Evolutionary conservation across 176 grass and related monocot genomes (phyloP).

Genomic region (Oryza coarctata): DNA sequence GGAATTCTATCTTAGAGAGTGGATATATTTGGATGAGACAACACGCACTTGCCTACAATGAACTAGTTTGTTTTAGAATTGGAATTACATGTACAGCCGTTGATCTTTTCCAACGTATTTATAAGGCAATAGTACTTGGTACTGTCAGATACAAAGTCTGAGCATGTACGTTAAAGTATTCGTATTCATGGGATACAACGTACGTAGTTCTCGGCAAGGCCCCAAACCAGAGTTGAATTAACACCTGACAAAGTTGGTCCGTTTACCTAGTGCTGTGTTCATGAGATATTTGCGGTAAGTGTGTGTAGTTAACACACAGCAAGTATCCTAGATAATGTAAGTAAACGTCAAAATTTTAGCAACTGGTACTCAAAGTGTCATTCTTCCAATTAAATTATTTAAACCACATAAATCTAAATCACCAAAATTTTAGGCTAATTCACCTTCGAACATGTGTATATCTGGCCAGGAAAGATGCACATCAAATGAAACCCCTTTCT

Average conservation of each 20-base stretch:
- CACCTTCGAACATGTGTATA: background rate
- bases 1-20: background rate
- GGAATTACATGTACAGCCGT: background rate
- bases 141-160: slow-evolving; percentile 16
- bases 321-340: background rate
- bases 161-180: background rate
- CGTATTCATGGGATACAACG: background rate
- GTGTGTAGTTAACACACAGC: background rate
- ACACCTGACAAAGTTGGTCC: background rate
- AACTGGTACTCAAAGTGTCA: background rate
- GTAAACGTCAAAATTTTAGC: background rate
- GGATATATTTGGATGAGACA: background rate
- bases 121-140: slow-evolving; percentile 23
- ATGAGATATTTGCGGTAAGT: background rate
- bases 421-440: too few relatives aligned
- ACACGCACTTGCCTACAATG: background rate
- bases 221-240: slow-evolving; percentile 1
- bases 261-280: background rate
- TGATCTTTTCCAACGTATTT: background rate
- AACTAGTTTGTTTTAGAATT: background rate
- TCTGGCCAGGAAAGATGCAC: background rate
- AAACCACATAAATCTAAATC: background rate
- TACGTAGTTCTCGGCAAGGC: background rate
- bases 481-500: slow-evolving; percentile 38
- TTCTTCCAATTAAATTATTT: background rate